phyloP scores from a whole-genome alignment of 306 rosid species.

The Elaeagnus macrophylla region DNA sequence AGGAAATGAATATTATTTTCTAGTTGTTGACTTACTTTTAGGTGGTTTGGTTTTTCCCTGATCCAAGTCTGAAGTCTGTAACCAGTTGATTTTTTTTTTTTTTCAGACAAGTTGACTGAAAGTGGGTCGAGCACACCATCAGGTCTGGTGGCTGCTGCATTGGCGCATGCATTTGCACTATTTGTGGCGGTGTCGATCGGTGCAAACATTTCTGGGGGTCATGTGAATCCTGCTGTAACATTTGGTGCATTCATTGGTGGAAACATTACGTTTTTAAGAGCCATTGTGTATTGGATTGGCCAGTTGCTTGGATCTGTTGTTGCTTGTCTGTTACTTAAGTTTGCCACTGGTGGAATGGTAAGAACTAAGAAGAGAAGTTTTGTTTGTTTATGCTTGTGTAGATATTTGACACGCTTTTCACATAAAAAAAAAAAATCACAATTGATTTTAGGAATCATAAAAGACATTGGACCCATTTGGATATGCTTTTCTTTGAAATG shows the following conservation, averaged over 20 bases:
- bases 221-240: constrained; percentile 82
- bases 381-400: no score
- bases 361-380: background rate
- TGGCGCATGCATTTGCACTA: constrained; percentile 70
- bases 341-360: constrained; percentile 67
- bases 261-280: constrained; percentile 52
- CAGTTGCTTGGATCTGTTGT: constrained; percentile 73
- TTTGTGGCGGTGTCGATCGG: constrained; percentile 75
- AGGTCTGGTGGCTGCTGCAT: constrained; percentile 57
- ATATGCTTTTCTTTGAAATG: no score
- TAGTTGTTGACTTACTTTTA: no score
- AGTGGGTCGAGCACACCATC: constrained; percentile 47
- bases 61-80: background rate
- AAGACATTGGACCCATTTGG: no score
- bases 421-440: no score
- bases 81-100: background rate
- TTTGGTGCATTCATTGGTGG: constrained; percentile 80
- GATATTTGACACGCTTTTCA: no score
- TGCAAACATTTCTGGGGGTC: constrained; percentile 79
- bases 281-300: constrained; percentile 61
- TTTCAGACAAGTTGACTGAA: constrained; percentile 49
- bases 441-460: no score
- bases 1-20: background rate
- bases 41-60: background rate
- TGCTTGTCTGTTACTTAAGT: constrained; percentile 72